These are phyloP conservation scores for Apiotrichum domesticum DNA, from an alignment of 1,284 basidiomycete species.

Conservation along the genomic window DNA sequence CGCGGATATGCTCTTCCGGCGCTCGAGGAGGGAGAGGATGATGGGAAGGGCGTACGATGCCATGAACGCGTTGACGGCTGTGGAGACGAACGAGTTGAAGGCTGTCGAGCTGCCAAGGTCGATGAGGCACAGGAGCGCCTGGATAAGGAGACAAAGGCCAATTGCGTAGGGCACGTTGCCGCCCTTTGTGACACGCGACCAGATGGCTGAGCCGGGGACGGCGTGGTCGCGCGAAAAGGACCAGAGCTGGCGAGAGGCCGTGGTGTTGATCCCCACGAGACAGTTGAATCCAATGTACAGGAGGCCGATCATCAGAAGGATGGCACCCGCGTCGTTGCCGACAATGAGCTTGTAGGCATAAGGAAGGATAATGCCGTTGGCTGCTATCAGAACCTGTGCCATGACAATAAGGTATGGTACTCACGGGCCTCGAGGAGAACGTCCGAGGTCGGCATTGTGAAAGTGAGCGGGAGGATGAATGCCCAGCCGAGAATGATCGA, in stretches of 20 bases:
- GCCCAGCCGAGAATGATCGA: slow-evolving; percentile 12
- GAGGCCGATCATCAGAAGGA: slow-evolving; percentile 11
- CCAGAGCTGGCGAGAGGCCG: slow-evolving; percentile 14
- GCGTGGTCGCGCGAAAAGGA: slow-evolving; percentile 19
- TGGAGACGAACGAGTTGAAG: slow-evolving; percentile 19
- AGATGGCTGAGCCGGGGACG: slow-evolving; percentile 13
- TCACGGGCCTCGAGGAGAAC: slow-evolving; percentile 14
- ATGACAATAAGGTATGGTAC: not conserved
- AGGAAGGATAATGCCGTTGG: slow-evolving; percentile 10
- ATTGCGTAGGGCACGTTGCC: slow-evolving; percentile 17
- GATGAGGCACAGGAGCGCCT: slow-evolving; percentile 19
- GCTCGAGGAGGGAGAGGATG: slow-evolving; percentile 9
- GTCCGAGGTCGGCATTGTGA: slow-evolving; percentile 15
- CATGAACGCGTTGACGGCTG: slow-evolving; percentile 16
- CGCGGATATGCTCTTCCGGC: slow-evolving; percentile 3
- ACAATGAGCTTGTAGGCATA: slow-evolving; percentile 14
- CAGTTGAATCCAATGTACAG: slow-evolving; percentile 17
- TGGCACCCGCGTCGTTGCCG: slow-evolving; percentile 11
- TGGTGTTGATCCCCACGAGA: slow-evolving; percentile 16
- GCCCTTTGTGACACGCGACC: slow-evolving; percentile 8
- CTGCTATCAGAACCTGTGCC: not conserved
- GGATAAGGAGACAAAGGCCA: slow-evolving; percentile 10
- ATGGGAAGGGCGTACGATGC: slow-evolving; percentile 13
- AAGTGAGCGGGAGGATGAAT: slow-evolving; percentile 12
- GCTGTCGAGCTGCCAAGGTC: slow-evolving; percentile 17